Conservation (phyloP, 2,329 filamentous ascomycete species). For the Alternaria gaisen region DNA sequence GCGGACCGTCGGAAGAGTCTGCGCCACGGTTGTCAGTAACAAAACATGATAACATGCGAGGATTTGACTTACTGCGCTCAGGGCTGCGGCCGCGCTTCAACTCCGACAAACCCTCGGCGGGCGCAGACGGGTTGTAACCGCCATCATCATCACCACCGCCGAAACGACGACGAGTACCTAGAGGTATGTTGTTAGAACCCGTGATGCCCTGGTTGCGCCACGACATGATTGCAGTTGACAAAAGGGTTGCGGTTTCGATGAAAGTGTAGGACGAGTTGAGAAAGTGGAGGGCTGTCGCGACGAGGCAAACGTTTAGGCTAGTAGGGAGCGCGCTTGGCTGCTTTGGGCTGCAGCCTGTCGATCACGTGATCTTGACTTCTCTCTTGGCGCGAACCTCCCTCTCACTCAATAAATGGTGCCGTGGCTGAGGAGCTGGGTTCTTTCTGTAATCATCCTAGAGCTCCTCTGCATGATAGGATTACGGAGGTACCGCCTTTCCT, state of each 20-base stretch:
- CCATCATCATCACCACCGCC: slow-evolving; percentile 69
- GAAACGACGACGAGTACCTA: slow-evolving; percentile 85
- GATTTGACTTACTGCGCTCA: slow-evolving; percentile 71
- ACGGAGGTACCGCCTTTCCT: not conserved
- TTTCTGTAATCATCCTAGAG: not conserved
- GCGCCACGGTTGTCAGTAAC: slow-evolving; percentile 25
- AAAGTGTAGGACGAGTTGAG: slow-evolving; percentile 14
- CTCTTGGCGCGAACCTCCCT: not conserved
- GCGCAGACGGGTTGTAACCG: slow-evolving; percentile 57
- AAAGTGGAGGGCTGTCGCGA: slow-evolving; percentile 19
- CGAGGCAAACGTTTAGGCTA: slow-evolving; percentile 17
- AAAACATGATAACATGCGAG: not conserved
- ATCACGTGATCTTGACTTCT: slow-evolving; percentile 4
- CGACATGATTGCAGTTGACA: slow-evolving; percentile 59
- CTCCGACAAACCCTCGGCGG: slow-evolving; percentile 58
- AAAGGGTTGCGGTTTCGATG: slow-evolving; percentile 17
- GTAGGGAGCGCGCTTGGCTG: slow-evolving; percentile 10
- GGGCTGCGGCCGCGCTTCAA: slow-evolving; percentile 93
- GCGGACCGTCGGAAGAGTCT: slow-evolving; percentile 72
- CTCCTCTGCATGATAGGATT: not conserved
- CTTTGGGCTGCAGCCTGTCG: slow-evolving; percentile 3
- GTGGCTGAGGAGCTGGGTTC: not conserved
- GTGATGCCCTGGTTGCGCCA: slow-evolving; percentile 84
- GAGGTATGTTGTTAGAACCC: slow-evolving; percentile 96
- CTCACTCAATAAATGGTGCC: too few species aligned